Evolutionary conservation across 164 flowering plant species (phyloP), one percentile per base, ranked within the genome.

Genomic region (Hamamelis virginiana): DNA sequence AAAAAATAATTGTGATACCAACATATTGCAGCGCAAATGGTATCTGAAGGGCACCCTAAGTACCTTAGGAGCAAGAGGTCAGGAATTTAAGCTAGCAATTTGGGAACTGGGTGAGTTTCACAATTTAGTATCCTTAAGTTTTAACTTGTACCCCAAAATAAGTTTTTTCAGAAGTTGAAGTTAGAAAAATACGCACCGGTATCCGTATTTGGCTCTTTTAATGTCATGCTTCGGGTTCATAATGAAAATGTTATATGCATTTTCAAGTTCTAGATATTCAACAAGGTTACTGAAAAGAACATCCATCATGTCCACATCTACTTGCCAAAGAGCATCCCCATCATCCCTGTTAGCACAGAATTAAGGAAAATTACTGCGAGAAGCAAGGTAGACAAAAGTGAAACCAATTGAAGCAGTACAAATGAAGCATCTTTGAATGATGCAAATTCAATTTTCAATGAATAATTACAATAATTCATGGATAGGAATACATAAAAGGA

Each of bases 261-360:
- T 85, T 53, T 81, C 94, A 75, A 95, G 87, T 70, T 89, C 85
- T 74, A 95, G 89, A 78, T 91, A 95, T 50, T 87, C 86, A 74
- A 88, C 84, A 60, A 95, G 87, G 80, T 89, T 89, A 63, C 83
- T 75, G 77, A 87, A 85, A 75, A 95, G 73, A 74, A 75, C 83
- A 68, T 86, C 92, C 88, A 92, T 89, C 78, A 80, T 76, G 74
- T 90, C 96, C 77, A 89, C 79, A 72, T 95, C 97, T 26, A 95
- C 97, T 84, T 95, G 98, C 92, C 93, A 87, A 66, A 87, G 74
- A 68, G 74, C 81, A 78, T 70, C 75, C 38, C 59, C 80, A 23
- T 75, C 82, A 71, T 80, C 86, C 78, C 97, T 94, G 87, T 21
- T 56, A 69, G 53, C 56, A 63, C 61, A 22, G 5, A 62, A 52